Percentiles rank a stretch among this genome's conserved stretches.
Conservation (phyloP, 2,329 filamentous ascomycete genomes). For the Gnomoniopsis sp. region DNA sequence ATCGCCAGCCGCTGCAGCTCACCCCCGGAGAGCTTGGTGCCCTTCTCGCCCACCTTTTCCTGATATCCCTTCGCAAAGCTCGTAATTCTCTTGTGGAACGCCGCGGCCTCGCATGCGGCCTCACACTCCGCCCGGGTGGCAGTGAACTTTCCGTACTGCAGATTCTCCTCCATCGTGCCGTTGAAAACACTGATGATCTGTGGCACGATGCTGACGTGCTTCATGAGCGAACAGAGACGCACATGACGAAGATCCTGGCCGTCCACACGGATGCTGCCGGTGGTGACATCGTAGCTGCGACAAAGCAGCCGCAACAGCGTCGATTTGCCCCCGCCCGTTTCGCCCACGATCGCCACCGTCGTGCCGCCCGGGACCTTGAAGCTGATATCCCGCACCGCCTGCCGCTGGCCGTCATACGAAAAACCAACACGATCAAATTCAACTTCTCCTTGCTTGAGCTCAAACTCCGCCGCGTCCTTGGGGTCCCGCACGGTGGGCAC, state of each 20-base stretch:
- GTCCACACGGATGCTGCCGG: constrained; percentile 53
- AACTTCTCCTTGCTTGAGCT: constrained; percentile 44
- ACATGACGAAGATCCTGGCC: constrained; percentile 58
- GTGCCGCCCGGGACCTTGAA: constrained; percentile 49
- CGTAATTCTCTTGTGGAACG: constrained; percentile 62
- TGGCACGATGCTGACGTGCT: constrained; percentile 60
- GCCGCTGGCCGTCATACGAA: constrained; percentile 50
- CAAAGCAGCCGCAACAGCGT: constrained; percentile 59
- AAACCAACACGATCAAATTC: constrained; percentile 54
- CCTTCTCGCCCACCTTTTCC: constrained; percentile 45
- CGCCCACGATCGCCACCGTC: constrained; percentile 58
- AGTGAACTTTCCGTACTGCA: constrained; percentile 59
- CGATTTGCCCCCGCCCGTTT: constrained; percentile 61
- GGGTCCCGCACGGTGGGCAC: constrained; percentile 52
- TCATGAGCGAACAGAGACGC: constrained; percentile 53
- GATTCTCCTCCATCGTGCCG: constrained; percentile 60
- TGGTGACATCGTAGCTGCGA: constrained; percentile 56
- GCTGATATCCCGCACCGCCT: constrained; percentile 45
- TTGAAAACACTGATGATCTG: constrained; percentile 65
- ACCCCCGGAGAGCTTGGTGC: constrained; percentile 47
- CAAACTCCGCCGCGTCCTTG: constrained; percentile 40
- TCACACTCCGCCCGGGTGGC: constrained; percentile 59
- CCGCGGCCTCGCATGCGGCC: constrained; percentile 57
- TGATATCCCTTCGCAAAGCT: constrained; percentile 52
- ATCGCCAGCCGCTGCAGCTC: constrained; percentile 48